phyloP scores from a whole-genome alignment of 2,329 filamentous ascomycete genomes.

The Penicillium sclerotigenum region DNA sequence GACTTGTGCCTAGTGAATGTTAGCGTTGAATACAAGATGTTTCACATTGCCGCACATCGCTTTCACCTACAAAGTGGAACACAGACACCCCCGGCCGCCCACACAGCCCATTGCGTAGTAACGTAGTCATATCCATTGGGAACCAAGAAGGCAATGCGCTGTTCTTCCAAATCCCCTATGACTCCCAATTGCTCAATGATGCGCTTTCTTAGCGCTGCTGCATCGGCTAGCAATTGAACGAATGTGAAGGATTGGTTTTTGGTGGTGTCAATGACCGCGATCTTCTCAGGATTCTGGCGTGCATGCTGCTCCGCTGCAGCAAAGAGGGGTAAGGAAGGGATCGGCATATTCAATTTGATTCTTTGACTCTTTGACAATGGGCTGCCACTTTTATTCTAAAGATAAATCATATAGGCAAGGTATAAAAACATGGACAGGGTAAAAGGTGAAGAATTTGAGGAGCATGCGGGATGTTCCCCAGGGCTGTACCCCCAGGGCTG shows the following conservation, averaged over 20 bases:
- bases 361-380: not conserved
- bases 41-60: not conserved
- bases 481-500: not conserved
- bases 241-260: constrained; percentile 43
- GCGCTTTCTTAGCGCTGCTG: constrained; percentile 34
- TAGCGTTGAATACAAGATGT: not conserved
- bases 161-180: constrained; percentile 35
- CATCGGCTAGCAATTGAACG: constrained; percentile 40
- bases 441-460: not conserved
- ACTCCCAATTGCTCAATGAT: constrained; percentile 35
- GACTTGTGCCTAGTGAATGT: constrained; percentile 36
- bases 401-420: not conserved
- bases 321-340: constrained; percentile 43
- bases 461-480: not conserved
- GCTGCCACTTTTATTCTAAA: not conserved
- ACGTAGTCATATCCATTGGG: constrained; percentile 45
- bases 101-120: constrained; percentile 44
- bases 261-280: constrained; percentile 40
- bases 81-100: constrained; percentile 44
- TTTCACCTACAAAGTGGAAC: constrained; percentile 43
- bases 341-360: constrained; percentile 15
- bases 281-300: constrained; percentile 31
- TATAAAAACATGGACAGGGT: not conserved
- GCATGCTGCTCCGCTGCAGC: constrained; percentile 37
- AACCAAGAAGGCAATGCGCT: constrained; percentile 39